A percentile compares a stretch with the other conserved stretches of the same genome.
Conservation (phyloP, 441 rosid species). For the Arabidopsis lyrata region DNA sequence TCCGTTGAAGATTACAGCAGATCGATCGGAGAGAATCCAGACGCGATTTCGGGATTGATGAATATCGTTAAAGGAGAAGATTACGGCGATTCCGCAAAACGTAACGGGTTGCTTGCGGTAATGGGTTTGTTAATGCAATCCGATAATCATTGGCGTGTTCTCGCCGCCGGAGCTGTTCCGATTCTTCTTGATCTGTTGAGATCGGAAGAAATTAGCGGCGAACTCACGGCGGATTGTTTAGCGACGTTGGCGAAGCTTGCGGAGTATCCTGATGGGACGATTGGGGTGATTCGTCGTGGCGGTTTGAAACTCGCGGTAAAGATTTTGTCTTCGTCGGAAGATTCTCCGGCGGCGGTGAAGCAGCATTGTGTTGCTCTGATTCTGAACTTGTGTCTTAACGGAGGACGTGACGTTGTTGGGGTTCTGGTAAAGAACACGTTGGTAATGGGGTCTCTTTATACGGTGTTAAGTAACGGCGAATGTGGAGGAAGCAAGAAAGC, state of each 20-base stretch:
- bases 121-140: slow-evolving; percentile 51
- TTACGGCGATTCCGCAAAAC: slow-evolving; percentile 62
- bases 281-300: slow-evolving; percentile 52
- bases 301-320: slow-evolving; percentile 48
- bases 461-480: slow-evolving; percentile 58
- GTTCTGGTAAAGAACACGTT: slow-evolving; percentile 48
- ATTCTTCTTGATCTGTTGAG: slow-evolving; percentile 50
- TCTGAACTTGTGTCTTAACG: slow-evolving; percentile 55
- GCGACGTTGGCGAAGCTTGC: slow-evolving; percentile 68
- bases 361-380: slow-evolving; percentile 66
- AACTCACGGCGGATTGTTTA: slow-evolving; percentile 60
- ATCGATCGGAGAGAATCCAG: slow-evolving; percentile 65
- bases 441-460: slow-evolving; percentile 60
- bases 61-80: slow-evolving; percentile 60
- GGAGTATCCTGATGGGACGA: slow-evolving; percentile 56
- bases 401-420: slow-evolving; percentile 57
- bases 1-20: slow-evolving; percentile 60
- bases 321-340: slow-evolving; percentile 47
- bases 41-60: slow-evolving; percentile 60
- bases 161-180: slow-evolving; percentile 61
- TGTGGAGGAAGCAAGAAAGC: slow-evolving; percentile 62
- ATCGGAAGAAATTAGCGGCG: slow-evolving; percentile 53
- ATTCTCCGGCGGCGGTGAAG: slow-evolving; percentile 50
- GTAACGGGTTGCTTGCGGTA: slow-evolving; percentile 68
- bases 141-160: slow-evolving; percentile 56